Percentiles rank a stretch among this genome's conserved stretches.
These are phyloP conservation scores for Cystobasidiaceae sp. DNA, from an alignment of 1,284 basidiomycete genomes.

Conservation along the genomic window DNA sequence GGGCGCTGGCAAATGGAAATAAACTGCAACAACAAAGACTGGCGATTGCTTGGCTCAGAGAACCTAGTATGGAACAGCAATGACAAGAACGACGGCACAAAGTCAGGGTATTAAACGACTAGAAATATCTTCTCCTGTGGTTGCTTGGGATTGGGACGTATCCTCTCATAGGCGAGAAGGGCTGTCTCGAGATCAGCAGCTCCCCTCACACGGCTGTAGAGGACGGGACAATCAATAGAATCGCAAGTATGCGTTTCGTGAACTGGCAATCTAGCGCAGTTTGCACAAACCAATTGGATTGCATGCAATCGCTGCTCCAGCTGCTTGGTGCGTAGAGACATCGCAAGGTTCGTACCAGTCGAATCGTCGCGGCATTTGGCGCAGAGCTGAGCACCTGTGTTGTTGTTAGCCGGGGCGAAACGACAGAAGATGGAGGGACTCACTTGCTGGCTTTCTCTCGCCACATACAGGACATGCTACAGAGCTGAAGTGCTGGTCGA, in stretches of 20 bases:
- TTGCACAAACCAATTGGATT: slow-evolving; percentile 64
- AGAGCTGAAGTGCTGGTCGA: slow-evolving; percentile 23
- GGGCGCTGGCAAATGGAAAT: neutral
- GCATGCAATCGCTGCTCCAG: slow-evolving; percentile 57
- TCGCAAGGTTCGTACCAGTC: slow-evolving; percentile 57
- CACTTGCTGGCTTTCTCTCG: slow-evolving; percentile 2
- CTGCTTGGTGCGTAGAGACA: slow-evolving; percentile 57
- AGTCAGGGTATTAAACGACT: slow-evolving; percentile 28
- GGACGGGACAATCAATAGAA: slow-evolving; percentile 75
- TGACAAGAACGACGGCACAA: neutral
- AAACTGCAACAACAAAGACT: neutral
- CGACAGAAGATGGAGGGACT: too few species aligned
- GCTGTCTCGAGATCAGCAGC: slow-evolving; percentile 55
- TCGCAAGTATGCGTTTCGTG: slow-evolving; percentile 66
- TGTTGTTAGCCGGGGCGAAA: too few species aligned
- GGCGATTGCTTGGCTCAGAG: neutral
- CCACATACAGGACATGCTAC: slow-evolving; percentile 40
- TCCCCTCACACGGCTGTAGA: slow-evolving; percentile 66
- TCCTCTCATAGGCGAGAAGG: neutral
- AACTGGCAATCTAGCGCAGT: slow-evolving; percentile 58
- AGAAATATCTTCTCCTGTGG: slow-evolving; percentile 12
- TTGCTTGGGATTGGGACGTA: neutral
- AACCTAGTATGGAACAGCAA: neutral
- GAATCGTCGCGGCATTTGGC: slow-evolving; percentile 57
- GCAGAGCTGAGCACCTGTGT: slow-evolving; percentile 53